A percentile compares a stretch with the other conserved stretches of the same genome.
phyloP scores from a whole-genome alignment of 1,284 basidiomycete species.

The Leccinum subspadiceum region DNA sequence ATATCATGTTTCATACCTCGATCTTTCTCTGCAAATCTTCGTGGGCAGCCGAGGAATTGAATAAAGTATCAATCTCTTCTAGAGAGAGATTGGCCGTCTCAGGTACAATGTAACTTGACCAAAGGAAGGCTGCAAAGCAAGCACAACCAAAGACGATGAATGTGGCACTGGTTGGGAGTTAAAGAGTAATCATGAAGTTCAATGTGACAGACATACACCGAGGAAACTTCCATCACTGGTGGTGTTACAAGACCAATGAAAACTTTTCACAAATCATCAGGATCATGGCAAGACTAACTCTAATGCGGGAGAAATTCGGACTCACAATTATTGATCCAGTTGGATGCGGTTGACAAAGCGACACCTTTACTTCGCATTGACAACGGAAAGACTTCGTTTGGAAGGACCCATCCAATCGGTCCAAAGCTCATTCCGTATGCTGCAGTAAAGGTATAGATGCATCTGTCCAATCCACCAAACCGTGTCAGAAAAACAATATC shows the following conservation, averaged over 20 bases:
- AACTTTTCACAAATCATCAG: slow-evolving; percentile 43
- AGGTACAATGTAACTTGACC: slow-evolving; percentile 67
- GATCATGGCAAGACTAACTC: neutral
- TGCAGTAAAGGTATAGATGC: slow-evolving; percentile 76
- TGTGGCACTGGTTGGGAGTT: slow-evolving; percentile 46
- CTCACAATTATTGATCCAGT: slow-evolving; percentile 80
- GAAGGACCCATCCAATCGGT: slow-evolving; percentile 83
- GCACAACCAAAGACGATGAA: slow-evolving; percentile 67
- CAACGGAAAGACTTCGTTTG: slow-evolving; percentile 84
- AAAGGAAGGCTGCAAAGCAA: slow-evolving; percentile 63
- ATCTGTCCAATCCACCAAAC: slow-evolving; percentile 38
- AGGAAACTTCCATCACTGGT: slow-evolving; percentile 59
- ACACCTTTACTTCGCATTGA: slow-evolving; percentile 84
- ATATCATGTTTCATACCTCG: slow-evolving; percentile 15
- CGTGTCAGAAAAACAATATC: slow-evolving; percentile 3
- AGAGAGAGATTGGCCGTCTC: slow-evolving; percentile 76
- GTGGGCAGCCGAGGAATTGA: slow-evolving; percentile 53
- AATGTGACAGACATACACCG: slow-evolving; percentile 41
- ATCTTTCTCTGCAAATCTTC: slow-evolving; percentile 42
- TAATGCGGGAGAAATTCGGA: slow-evolving; percentile 7
- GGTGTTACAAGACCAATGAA: slow-evolving; percentile 81
- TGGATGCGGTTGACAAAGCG: slow-evolving; percentile 79
- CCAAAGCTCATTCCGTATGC: slow-evolving; percentile 84
- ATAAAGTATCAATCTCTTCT: slow-evolving; percentile 74
- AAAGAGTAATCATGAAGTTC: neutral